phyloP scores from a whole-genome alignment of 306 rosid genomes.

The Glycine latifolia region DNA sequence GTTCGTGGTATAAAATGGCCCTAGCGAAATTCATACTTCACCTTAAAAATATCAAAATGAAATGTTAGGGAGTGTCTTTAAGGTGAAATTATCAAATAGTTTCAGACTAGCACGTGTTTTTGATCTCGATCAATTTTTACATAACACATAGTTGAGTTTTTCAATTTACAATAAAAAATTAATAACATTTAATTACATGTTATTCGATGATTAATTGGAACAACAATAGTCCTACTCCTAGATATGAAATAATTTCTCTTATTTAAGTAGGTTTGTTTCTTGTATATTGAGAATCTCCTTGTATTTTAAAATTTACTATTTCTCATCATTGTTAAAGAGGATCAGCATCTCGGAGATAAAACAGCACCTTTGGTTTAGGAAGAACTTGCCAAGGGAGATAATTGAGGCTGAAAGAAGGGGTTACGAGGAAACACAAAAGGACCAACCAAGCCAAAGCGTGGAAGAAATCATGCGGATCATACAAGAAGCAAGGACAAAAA shows the following conservation, averaged over 20 bases:
- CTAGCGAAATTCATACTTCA: background rate
- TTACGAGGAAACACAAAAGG: conserved; percentile 40
- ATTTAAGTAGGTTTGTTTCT: no score
- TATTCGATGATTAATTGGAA: no score
- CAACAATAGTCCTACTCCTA: no score
- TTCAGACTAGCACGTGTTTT: no score
- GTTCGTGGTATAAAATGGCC: background rate
- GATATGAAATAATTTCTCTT: no score
- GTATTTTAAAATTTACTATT: background rate
- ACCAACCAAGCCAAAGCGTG: conserved; percentile 64
- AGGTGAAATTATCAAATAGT: no score
- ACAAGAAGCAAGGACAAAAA: conserved; percentile 65
- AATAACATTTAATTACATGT: no score
- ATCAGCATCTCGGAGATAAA: conserved; percentile 78
- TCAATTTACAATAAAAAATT: no score
- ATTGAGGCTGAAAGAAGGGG: conserved; percentile 64
- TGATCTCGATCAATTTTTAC: no score
- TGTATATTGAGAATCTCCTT: background rate
- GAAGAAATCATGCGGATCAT: conserved; percentile 74
- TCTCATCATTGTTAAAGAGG: conserved; percentile 59
- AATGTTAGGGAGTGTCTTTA: background rate
- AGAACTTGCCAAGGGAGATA: conserved; percentile 70
- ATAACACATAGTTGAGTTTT: no score
- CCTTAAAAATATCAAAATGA: background rate
- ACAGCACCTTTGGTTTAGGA: conserved; percentile 85